phyloP scores from a whole-genome alignment of 139 green algal species.

The Chlorella vulgaris region DNA sequence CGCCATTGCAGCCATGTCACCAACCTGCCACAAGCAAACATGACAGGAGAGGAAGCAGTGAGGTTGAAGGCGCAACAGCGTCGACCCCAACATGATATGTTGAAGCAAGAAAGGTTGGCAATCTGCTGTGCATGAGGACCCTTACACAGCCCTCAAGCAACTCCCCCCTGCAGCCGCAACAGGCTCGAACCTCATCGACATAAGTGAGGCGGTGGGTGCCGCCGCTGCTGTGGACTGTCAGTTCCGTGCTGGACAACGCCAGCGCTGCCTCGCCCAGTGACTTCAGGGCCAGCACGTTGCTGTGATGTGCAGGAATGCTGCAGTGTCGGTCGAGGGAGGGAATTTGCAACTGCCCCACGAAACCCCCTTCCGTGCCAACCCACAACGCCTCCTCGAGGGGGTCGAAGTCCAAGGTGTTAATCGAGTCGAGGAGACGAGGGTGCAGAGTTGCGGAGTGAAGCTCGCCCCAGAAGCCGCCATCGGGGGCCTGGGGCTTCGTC shows the following conservation, averaged over 20 bases:
- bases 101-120: neutral
- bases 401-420: conserved; percentile 39
- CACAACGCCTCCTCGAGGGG: conserved; percentile 37
- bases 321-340: conserved; percentile 56
- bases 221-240: conserved; percentile 47
- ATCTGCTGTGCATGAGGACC: neutral
- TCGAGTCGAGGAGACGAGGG: neutral
- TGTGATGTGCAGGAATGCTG: conserved; percentile 43
- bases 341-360: conserved; percentile 45
- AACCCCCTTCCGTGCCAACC: conserved; percentile 54
- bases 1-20: conserved; percentile 34
- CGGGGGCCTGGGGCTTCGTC: neutral
- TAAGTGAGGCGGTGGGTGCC: conserved; percentile 35
- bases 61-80: neutral
- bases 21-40: conserved; percentile 7
- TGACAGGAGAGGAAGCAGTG: neutral
- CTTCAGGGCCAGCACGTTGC: conserved; percentile 45
- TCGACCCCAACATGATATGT: too few species aligned
- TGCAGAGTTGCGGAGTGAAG: neutral
- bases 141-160: neutral
- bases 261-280: conserved; percentile 49
- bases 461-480: neutral
- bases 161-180: too few species aligned
- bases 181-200: conserved; percentile 29
- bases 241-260: conserved; percentile 39